These are phyloP conservation scores for Nothophaeocryptopus gaeumannii DNA, from an alignment of 2,329 filamentous ascomycete genomes.

Conservation along the genomic window DNA sequence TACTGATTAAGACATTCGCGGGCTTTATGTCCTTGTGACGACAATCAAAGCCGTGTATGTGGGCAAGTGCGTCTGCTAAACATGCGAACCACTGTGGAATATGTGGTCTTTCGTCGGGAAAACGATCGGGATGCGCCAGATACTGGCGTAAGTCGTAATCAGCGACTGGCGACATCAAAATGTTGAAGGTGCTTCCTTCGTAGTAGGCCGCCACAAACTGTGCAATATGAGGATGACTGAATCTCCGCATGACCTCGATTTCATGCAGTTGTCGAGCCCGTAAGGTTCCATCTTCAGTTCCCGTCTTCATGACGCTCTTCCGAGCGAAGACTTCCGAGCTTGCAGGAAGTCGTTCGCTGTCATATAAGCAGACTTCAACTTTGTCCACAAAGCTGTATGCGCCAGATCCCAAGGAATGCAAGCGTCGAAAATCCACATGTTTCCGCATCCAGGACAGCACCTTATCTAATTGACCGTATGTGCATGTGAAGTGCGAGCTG, in stretches of 20 bases:
- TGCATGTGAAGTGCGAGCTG: conserved; percentile 11
- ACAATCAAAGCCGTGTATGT: conserved; percentile 9
- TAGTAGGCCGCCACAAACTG: conserved; percentile 83
- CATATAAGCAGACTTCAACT: conserved; percentile 1
- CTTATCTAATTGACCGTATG: neutral
- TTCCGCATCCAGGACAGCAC: conserved; percentile 3
- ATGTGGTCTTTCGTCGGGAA: neutral
- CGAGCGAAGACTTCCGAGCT: conserved; percentile 4
- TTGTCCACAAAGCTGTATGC: conserved; percentile 14
- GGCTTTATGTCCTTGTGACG: conserved; percentile 72
- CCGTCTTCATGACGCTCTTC: conserved; percentile 2
- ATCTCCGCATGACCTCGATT: conserved; percentile 11
- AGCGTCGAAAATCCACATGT: neutral
- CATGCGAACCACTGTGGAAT: conserved; percentile 10
- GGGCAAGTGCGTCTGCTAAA: conserved; percentile 6
- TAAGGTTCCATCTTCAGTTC: neutral
- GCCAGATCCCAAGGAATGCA: conserved; percentile 9
- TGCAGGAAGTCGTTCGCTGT: too few relatives aligned
- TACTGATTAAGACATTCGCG: conserved; percentile 89
- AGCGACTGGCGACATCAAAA: conserved; percentile 14
- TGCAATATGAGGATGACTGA: conserved; percentile 46
- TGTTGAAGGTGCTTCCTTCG: conserved; percentile 10
- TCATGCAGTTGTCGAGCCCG: conserved; percentile 4
- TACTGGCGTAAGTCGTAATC: conserved; percentile 12
- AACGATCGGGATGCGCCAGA: neutral